Evolutionary conservation across 441 rosid genomes (phyloP).

Genomic region (Brassica hybrid): DNA sequence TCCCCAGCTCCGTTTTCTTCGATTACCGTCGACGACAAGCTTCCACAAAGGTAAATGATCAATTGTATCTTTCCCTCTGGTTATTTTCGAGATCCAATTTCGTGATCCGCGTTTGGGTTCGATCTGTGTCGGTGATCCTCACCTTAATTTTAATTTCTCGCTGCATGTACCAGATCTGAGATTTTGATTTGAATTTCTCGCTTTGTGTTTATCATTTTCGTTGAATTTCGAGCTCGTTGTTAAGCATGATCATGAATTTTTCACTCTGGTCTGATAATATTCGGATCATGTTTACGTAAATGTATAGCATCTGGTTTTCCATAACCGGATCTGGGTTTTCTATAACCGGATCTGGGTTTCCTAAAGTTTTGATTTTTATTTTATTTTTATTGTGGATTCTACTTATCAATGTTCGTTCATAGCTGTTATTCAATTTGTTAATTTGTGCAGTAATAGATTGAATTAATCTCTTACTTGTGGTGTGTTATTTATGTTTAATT

Average conservation of each 20-base stretch:
- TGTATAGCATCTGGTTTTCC: background rate
- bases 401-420: background rate
- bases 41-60: slow-evolving; percentile 23
- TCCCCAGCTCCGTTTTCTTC: background rate
- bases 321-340: background rate
- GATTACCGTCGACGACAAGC: slow-evolving; percentile 12
- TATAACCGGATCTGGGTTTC: background rate
- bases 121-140: background rate
- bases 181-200: background rate
- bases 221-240: background rate
- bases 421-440: background rate
- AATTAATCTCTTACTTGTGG: background rate
- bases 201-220: background rate
- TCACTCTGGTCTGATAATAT: background rate
- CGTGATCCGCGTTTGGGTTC: background rate
- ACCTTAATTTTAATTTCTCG: no score
- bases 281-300: background rate
- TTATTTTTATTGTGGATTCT: background rate
- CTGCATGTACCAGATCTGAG: slow-evolving; percentile 1
- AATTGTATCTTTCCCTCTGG: background rate
- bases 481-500: slow-evolving; percentile 25
- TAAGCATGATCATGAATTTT: background rate
- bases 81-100: background rate
- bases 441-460: background rate
- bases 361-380: background rate